Evolutionary conservation across 2,329 filamentous ascomycete genomes (phyloP), one percentile per base, ranked within the genome.

Genomic region (Microascus cirrosus): DNA sequence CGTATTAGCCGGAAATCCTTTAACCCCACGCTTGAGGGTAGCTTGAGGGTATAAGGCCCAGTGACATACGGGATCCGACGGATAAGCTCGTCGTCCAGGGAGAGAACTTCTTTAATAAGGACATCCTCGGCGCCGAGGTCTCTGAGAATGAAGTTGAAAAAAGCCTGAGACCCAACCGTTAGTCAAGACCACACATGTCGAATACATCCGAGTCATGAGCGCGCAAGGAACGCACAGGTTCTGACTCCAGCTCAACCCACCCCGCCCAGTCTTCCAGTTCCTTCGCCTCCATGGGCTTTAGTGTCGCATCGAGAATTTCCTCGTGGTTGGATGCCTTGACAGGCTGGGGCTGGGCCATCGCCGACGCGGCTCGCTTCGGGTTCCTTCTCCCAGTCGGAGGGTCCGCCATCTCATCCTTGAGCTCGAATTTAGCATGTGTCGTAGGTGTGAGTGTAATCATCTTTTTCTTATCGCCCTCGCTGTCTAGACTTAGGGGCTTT

Each of bases 191-290:
- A 3, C n/a, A 48, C 5, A 50, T 20, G 11, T 6, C 3, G 3
- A 24, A 2, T 22, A 7, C 20, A 20, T 22, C 45, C 42, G n/a
- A 18, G 6, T 20, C 22, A 7, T 2, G 18, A 24, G 45, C 8
- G 11, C 45, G 22, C 11, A 24, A 20, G 45, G 45, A 4, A 24
- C 45, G n/a, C 20, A 90, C 90, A 8, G 92, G 92, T 61, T 96
- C 91, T 7, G 90, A 95, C 71, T 96, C 91, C 55, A 97, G 79
- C 66, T 96, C 91, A 59, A 86, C 81, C 84, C 87, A 93, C 25
- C 87, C 86, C 55, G 82, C 77, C 83, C 86, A 91, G 34, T 78
- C 76, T 28, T 77, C 70, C 25, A 79, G 76, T 63, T 88, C 83
- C 34, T 78, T 70, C 6, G 70, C 65, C 3, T 71, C 73, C 59